Conservation (phyloP, 2,329 filamentous ascomycete genomes). For the Xylariaceae sp. region DNA sequence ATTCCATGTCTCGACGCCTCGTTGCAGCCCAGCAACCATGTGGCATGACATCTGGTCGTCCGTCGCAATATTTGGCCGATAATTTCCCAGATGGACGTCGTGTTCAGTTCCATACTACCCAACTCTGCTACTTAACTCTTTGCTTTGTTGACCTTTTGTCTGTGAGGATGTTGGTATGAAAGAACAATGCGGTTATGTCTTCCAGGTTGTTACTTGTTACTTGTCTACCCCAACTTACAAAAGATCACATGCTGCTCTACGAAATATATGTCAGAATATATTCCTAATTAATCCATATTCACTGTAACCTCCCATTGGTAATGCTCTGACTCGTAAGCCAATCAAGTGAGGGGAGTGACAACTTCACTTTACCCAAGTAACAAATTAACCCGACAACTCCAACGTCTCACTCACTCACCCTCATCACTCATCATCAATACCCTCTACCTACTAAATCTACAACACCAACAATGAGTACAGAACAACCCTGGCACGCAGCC, state of each 20-base stretch:
- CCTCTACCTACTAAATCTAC: no score
- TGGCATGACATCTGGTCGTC: neutral
- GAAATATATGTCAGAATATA: no score
- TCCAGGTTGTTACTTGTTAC: no score
- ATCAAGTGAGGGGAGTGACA: constrained; percentile 6
- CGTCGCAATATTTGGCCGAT: neutral
- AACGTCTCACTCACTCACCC: neutral
- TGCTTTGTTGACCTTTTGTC: neutral
- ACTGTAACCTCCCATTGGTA: neutral
- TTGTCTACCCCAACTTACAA: no score
- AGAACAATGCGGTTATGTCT: no score
- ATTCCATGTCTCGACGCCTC: neutral
- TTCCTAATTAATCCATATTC: no score
- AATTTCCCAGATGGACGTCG: neutral
- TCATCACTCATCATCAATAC: neutral
- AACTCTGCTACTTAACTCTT: neutral
- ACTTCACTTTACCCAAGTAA: neutral
- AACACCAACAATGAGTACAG: constrained; percentile 9
- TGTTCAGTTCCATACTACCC: neutral
- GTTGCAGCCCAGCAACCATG: neutral
- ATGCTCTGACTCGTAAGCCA: neutral
- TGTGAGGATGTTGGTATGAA: no score
- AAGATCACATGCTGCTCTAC: no score
- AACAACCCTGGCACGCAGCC: constrained; percentile 17
- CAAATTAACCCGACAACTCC: neutral